These are phyloP conservation scores for Salix caprea DNA, from an alignment of 345 rosid genomes.

Conservation along the genomic window DNA sequence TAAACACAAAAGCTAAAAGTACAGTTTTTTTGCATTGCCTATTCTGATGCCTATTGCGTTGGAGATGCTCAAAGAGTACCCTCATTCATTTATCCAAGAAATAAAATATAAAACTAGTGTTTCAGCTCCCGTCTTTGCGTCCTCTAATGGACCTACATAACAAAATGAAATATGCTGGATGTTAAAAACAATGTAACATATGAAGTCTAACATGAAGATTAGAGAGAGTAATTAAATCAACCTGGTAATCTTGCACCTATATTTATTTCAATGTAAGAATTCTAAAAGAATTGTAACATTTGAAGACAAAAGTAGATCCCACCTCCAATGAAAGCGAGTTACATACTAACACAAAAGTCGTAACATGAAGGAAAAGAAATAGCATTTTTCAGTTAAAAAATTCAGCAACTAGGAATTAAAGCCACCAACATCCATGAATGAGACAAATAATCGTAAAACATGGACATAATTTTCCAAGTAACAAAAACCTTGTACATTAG, in stretches of 20 bases:
- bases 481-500: not conserved
- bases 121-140: constrained; percentile 20
- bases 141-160: constrained; percentile 11
- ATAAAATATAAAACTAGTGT: not conserved
- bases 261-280: no score
- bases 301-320: not conserved
- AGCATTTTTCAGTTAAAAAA: not conserved
- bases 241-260: not conserved
- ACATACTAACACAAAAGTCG: not conserved
- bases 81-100: constrained; percentile 24
- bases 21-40: no score
- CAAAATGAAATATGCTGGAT: not conserved
- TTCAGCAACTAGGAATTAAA: not conserved
- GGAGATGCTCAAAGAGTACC: constrained; percentile 7
- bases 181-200: not conserved
- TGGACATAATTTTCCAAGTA: not conserved
- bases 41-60: no score
- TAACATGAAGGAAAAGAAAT: not conserved
- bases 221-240: not conserved
- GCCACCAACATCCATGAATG: not conserved
- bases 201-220: not conserved
- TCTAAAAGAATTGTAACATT: not conserved
- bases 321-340: not conserved
- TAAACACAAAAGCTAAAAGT: no score
- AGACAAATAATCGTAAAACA: not conserved